Base-by-base conservation (phyloP, 257 asterid genomes). In the Primulina eburnea region DNA sequence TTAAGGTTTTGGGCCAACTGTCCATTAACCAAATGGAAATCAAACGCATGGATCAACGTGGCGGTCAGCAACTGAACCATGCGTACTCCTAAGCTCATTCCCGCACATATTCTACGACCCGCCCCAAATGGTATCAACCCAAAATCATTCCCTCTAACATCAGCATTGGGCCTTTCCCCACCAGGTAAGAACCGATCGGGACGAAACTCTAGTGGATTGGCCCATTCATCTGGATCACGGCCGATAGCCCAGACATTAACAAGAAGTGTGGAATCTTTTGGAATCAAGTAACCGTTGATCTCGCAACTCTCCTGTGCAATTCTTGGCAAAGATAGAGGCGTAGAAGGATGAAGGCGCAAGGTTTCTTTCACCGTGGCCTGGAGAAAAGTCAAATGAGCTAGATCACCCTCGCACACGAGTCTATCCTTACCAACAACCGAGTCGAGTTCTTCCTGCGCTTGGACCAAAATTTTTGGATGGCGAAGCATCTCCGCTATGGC, bases 41-140 rank as follows among this genome's bases (percentile, higher is more conserved):
- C 79, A 55, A 92, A 92, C 0, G 84, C 84, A 62, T 92, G 98
- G 81, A 92, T 58, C 75, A 92, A 74, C 56, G 90, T 79, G 0
- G 97, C 95, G 0, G 85, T 80, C 68, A 92, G 24, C 8, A 90
- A 29, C 18, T 90, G 97, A 47, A 92, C 97, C 95, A 92, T 88
- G 0, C 97, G 79, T 0, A 92, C 67, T 2, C 96, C 98, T 67
- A 82, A 67, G 73, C 81, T 79, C 96, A 92, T 77, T 2, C 98
- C 98, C 0, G 89, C 93, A 57, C 98, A 92, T 28, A 92, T 84
- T 40, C 98, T 83, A 2, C 97, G 90, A 7, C 98, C 98, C 35
- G 94, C 90, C 8, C 97, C 98, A 69, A 92, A 92, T 0, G 98
- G 98, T 65, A 92, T 92, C 60, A 90, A 50, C 40, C 83, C 96